Conservation (phyloP, 2,329 filamentous ascomycete species). For the Trichoderma sp. region DNA sequence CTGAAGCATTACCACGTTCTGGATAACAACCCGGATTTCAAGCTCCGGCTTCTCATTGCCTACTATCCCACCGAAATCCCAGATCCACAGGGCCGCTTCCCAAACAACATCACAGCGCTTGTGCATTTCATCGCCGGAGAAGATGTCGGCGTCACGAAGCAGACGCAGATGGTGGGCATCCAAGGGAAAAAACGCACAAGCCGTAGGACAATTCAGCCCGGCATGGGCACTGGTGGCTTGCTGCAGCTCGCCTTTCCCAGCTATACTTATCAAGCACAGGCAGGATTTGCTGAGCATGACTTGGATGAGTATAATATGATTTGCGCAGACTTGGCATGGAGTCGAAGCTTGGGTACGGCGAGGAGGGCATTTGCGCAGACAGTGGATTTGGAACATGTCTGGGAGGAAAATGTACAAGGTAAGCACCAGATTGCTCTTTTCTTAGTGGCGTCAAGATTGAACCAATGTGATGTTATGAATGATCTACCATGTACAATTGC, state of each 20-base stretch:
- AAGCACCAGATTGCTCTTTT: conserved; percentile 34
- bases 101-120: conserved; percentile 42
- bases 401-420: conserved; percentile 66
- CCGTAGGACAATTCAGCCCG: conserved; percentile 39
- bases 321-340: conserved; percentile 67
- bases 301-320: conserved; percentile 67
- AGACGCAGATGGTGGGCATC: conserved; percentile 48
- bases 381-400: conserved; percentile 64
- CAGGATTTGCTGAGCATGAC: conserved; percentile 72
- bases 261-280: conserved; percentile 50
- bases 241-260: conserved; percentile 42
- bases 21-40: conserved; percentile 48
- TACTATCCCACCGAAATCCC: conserved; percentile 50
- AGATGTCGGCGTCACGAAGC: conserved; percentile 45
- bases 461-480: background rate
- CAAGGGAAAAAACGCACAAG: conserved; percentile 46
- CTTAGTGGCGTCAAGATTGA: background rate
- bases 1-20: conserved; percentile 49
- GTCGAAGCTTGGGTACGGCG: conserved; percentile 61
- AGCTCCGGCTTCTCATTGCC: conserved; percentile 46
- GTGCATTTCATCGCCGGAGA: conserved; percentile 45
- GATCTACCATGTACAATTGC: background rate
- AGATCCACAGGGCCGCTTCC: conserved; percentile 45
- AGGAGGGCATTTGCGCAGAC: conserved; percentile 64
- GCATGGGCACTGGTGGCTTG: conserved; percentile 42